Conservation (phyloP, 2,329 filamentous ascomycete genomes). For the Aspergillus texensis region DNA sequence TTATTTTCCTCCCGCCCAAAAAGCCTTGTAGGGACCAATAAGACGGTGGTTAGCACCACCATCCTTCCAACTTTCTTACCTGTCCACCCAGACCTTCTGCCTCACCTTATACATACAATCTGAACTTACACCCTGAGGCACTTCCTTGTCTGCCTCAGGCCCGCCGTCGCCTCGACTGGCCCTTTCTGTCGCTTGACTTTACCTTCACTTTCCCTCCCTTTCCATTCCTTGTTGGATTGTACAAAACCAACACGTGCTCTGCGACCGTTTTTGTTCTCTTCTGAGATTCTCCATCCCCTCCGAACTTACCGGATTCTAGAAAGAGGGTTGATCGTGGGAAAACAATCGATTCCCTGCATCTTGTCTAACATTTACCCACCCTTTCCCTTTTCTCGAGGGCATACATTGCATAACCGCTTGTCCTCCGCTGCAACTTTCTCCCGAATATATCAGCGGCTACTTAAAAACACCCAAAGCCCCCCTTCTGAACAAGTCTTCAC, state of each 20-base stretch:
- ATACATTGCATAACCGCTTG: conserved; percentile 20
- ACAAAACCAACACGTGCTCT: conserved; percentile 22
- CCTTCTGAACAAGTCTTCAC: conserved; percentile 12
- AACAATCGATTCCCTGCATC: conserved; percentile 7
- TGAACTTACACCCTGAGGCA: background rate
- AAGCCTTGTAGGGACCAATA: conserved; percentile 27
- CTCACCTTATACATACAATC: conserved; percentile 5
- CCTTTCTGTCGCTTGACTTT: conserved; percentile 9
- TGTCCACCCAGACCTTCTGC: conserved; percentile 4
- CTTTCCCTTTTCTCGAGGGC: conserved; percentile 11
- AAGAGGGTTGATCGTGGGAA: background rate
- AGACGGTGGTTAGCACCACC: conserved; percentile 24
- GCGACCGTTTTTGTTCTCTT: conserved; percentile 19
- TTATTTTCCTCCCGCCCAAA: conserved; percentile 14
- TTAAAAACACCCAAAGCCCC: conserved; percentile 7
- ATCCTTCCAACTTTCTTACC: conserved; percentile 7
- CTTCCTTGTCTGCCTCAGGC: conserved; percentile 9
- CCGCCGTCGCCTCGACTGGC: conserved; percentile 2
- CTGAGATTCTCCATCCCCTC: conserved; percentile 13
- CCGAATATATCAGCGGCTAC: conserved; percentile 8
- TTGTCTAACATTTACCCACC: conserved; percentile 8
- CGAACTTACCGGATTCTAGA: conserved; percentile 5
- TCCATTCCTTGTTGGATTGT: background rate
- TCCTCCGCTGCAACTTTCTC: conserved; percentile 13
- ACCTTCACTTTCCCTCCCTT: conserved; percentile 3